These are phyloP conservation scores for Psidium friedrichsthalianum DNA, from an alignment of 345 rosid genomes.

Conservation along the genomic window DNA sequence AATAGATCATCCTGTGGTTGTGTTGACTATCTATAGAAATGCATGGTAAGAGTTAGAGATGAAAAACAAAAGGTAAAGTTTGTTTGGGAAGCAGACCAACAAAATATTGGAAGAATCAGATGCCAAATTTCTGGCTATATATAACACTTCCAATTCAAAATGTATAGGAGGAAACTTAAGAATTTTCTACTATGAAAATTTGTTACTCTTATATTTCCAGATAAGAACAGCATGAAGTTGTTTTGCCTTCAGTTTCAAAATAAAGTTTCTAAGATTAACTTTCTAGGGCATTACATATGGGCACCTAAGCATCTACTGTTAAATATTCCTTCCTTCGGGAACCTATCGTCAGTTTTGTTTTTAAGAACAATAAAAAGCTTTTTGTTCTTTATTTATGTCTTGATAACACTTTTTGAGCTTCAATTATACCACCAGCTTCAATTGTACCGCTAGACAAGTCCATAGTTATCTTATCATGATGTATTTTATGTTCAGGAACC, in stretches of 20 bases:
- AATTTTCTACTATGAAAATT: background rate
- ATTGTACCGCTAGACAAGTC: background rate
- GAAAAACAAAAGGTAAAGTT: background rate
- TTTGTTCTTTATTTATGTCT: background rate
- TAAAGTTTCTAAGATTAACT: background rate
- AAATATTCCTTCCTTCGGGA: background rate
- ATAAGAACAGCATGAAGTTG: background rate
- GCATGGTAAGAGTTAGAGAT: background rate
- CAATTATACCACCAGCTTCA: background rate
- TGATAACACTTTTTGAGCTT: background rate
- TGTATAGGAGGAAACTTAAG: background rate
- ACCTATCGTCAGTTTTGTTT: background rate
- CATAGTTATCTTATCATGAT: background rate
- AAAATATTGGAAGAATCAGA: background rate
- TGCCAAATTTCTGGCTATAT: background rate
- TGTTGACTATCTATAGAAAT: background rate
- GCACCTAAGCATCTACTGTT: background rate
- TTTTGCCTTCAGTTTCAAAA: background rate
- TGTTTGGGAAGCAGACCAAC: background rate
- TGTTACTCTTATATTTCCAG: background rate
- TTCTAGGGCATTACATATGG: background rate
- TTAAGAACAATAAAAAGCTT: background rate
- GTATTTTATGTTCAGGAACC: conserved; percentile 44
- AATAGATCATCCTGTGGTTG: background rate
- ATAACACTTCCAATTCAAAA: background rate